A percentile compares a stretch with the other conserved stretches of the same genome.
Evolutionary conservation across 1,139 yeast genomes (phyloP).

Genomic region (Diutina rugosa): DNA sequence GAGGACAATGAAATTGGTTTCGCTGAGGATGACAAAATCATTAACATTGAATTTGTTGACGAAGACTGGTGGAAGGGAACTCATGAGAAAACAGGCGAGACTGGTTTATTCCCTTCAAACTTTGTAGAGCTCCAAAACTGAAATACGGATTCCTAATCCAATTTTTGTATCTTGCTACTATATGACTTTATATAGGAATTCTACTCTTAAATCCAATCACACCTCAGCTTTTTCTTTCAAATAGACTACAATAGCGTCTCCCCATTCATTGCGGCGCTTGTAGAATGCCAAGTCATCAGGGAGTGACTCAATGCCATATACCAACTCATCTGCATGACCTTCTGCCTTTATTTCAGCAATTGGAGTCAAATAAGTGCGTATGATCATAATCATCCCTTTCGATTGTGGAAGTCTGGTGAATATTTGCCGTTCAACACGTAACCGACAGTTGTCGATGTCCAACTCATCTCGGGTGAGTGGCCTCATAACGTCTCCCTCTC

Average conservation of each 20-base stretch:
- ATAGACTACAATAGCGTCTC: slow-evolving; percentile 42
- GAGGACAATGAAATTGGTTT: slow-evolving; percentile 79
- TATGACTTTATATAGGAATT: no score
- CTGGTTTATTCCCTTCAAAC: slow-evolving; percentile 84
- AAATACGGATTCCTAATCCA: not conserved
- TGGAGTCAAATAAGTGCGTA: slow-evolving; percentile 29
- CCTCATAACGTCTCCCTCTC: slow-evolving; percentile 16
- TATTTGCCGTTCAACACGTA: slow-evolving; percentile 28
- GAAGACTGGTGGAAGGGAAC: slow-evolving; percentile 97
- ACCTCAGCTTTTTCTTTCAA: slow-evolving; percentile 9
- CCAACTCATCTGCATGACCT: slow-evolving; percentile 29
- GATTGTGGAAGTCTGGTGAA: slow-evolving; percentile 26
- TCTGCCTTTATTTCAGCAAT: slow-evolving; percentile 20
- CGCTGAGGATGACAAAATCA: slow-evolving; percentile 69
- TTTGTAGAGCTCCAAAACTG: slow-evolving; percentile 42
- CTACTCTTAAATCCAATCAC: no score
- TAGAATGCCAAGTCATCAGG: slow-evolving; percentile 48
- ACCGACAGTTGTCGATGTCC: slow-evolving; percentile 25
- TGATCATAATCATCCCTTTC: slow-evolving; percentile 26
- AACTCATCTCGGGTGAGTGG: slow-evolving; percentile 15
- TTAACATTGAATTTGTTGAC: slow-evolving; percentile 77
- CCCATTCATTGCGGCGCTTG: slow-evolving; percentile 53
- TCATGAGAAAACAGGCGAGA: slow-evolving; percentile 51
- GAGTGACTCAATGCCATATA: slow-evolving; percentile 44
- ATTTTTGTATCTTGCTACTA: no score